Percentiles rank a stretch among this genome's conserved stretches.
Evolutionary conservation across 2,329 filamentous ascomycete species (phyloP).

Genomic region (Tricladium varicosporioides): DNA sequence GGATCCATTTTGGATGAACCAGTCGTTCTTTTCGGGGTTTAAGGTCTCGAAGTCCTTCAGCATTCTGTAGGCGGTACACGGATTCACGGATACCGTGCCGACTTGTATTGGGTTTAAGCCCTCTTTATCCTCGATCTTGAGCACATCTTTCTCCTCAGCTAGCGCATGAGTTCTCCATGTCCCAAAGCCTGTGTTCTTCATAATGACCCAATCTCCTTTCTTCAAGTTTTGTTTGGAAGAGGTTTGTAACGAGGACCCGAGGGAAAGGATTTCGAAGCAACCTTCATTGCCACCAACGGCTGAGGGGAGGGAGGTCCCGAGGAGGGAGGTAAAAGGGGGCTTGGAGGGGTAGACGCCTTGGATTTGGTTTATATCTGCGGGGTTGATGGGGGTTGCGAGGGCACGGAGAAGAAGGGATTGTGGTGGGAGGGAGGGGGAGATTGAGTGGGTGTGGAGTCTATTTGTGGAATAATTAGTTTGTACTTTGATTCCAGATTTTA

Average conservation of each 20-base stretch:
- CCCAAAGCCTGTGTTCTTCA: conserved; percentile 77
- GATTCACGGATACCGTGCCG: conserved; percentile 88
- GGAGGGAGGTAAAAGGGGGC: conserved; percentile 69
- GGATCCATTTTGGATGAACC: conserved; percentile 96
- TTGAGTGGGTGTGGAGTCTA: conserved; percentile 71
- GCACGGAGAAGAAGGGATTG: conserved; percentile 75
- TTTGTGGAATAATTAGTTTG: neutral
- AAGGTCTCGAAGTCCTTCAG: conserved; percentile 68
- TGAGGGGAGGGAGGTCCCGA: conserved; percentile 74
- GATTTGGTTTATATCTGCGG: conserved; percentile 96
- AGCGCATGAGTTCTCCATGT: conserved; percentile 94
- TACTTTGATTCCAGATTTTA: no score
- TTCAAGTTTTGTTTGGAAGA: conserved; percentile 41
- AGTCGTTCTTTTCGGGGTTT: conserved; percentile 68
- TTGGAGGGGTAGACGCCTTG: conserved; percentile 93
- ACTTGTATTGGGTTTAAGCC: conserved; percentile 75
- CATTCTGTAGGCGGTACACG: conserved; percentile 92
- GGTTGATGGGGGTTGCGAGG: conserved; percentile 91
- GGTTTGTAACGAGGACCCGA: conserved; percentile 49
- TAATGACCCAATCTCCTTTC: conserved; percentile 92
- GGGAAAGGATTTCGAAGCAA: conserved; percentile 81
- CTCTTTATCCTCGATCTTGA: conserved; percentile 67
- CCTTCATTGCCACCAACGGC: conserved; percentile 89
- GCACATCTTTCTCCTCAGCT: conserved; percentile 56
- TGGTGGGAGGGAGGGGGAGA: conserved; percentile 68